Evolutionary conservation across 2,329 filamentous ascomycete species (phyloP), one percentile per base, ranked within the genome.

Genomic region (Thelonectria discophora): DNA sequence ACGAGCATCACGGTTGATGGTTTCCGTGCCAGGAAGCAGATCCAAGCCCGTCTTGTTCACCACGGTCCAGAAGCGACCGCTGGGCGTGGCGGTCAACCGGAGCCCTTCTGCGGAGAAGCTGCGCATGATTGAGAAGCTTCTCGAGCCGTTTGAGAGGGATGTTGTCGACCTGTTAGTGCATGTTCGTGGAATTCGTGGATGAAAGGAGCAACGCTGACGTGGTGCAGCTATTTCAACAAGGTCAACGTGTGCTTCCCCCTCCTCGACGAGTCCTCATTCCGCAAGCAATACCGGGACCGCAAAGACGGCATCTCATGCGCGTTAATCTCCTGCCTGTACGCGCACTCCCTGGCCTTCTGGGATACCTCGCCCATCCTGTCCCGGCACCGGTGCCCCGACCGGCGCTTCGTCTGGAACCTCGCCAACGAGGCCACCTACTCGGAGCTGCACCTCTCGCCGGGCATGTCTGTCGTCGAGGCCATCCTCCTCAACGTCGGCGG

Each of bases 231-330:
- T 12, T 72, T 72, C 9, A 53, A 64, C 9, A 71, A 83, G 56
- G 81, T 85, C 40, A 86, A 89, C 69, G 76, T 77, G n/a, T 86
- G 84, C n/a, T 85, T 89, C 61, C 87, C 87, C 0, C 76, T 89
- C 2, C 78, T 89, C 8, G 85, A 89, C 60, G 82, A 86, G 45
- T 72, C 78, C 3, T 79, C 80, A 0, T 86, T 88, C 57, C 78
- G 81, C 60, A 77, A 78, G 11, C 81, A 82, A 20, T 84, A 82
- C 57, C 75, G 71, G 1, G 72, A 75, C 6, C 73, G 77, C 32
- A 81, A 82, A 58, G 77, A 82, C 10, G 77, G 80, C 10, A 81
- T 85, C 53, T 86, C 86, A 0, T 84, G 85, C 0, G 82, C 85
- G 2, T 74, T 89, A 20, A 69, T 88, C 3, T 82, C 84, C 42